Evolutionary conservation across 139 green algal genomes (phyloP), one percentile per base, ranked within the genome.

Genomic region (Picochlorum costavermella): DNA sequence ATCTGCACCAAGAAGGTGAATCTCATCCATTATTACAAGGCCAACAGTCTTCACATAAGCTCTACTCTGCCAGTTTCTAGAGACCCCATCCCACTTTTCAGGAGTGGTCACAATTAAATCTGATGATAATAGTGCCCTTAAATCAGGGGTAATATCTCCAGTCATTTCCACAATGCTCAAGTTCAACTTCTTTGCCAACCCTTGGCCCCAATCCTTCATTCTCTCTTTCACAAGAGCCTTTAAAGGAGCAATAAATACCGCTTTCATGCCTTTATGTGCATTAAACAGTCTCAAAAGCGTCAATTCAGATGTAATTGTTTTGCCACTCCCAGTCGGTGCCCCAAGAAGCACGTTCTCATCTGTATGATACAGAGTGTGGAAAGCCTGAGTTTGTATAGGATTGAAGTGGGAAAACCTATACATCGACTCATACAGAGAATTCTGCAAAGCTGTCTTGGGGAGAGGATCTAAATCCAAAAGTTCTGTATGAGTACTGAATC

Each of bases 361-460:
- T 2, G 84, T 96, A 71, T 98, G 90, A 75, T 95, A 97, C 61
- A 98, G 83, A 3, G 89, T 92, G 77, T 97, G 88, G 76, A 98
- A 98, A 6, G 86, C 90, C 75, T 94, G 87, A 25, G 91, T 96
- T 77, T 98, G 93, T 31, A 99, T 95, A 50, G 93, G 87, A 81
- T 99, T 99, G 85, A 99, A 99, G 80, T 97, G 89, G 4, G 83
- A 82, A 73, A 96, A 96, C n/a, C 58, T 59, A 83, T 96, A 96
- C 56, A 97, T 64, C 5, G 65, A 50, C 72, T 95, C 75, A 53
- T 84, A 92, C 14, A 25, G 1, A 2, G 75, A 55, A 67, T 91
- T 86, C 43, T 73, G 53, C 31, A 99, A 84, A 3, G 91, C 92
- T 1, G 71, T 76, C 2, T 90, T 55, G 1, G 94, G 94, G 44